Conservation (phyloP, 176 grass and related monocot species). For the Lolium perenne region DNA sequence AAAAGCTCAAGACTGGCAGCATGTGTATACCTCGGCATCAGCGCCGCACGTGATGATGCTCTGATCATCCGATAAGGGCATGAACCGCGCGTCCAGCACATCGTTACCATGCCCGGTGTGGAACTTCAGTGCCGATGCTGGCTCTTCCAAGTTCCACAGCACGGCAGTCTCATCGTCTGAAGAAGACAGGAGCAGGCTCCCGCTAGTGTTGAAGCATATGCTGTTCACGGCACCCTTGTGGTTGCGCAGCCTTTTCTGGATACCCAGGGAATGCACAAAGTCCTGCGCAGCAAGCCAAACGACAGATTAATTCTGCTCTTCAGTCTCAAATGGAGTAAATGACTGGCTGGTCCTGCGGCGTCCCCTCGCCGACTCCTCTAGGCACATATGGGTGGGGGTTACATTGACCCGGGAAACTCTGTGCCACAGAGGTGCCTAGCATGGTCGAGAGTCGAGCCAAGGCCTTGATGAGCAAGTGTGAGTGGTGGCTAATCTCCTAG, state of each 20-base stretch:
- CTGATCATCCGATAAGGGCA: slow-evolving; percentile 62
- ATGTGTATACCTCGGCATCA: slow-evolving; percentile 64
- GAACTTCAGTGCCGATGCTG: slow-evolving; percentile 26
- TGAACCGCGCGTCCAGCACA: slow-evolving; percentile 71
- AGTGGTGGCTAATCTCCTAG: background rate
- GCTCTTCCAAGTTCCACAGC: slow-evolving; percentile 72
- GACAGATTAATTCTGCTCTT: background rate
- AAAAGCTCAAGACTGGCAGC: background rate
- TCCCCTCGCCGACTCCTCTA: background rate
- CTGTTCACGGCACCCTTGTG: slow-evolving; percentile 70
- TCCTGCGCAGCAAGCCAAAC: slow-evolving; percentile 42
- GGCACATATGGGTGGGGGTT: background rate
- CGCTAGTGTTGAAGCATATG: slow-evolving; percentile 65
- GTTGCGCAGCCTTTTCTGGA: slow-evolving; percentile 58
- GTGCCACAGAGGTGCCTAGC: background rate
- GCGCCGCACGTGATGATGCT: slow-evolving; percentile 69
- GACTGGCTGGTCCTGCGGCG: background rate
- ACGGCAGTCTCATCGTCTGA: slow-evolving; percentile 59
- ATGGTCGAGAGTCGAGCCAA: background rate
- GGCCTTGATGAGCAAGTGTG: background rate
- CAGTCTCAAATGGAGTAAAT: background rate
- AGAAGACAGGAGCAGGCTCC: slow-evolving; percentile 68
- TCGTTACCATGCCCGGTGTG: slow-evolving; percentile 57
- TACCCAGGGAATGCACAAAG: slow-evolving; percentile 52
- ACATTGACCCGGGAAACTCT: no score